phyloP scores from a whole-genome alignment of 2,329 filamentous ascomycete species.

The Amesomyces nigricolor region DNA sequence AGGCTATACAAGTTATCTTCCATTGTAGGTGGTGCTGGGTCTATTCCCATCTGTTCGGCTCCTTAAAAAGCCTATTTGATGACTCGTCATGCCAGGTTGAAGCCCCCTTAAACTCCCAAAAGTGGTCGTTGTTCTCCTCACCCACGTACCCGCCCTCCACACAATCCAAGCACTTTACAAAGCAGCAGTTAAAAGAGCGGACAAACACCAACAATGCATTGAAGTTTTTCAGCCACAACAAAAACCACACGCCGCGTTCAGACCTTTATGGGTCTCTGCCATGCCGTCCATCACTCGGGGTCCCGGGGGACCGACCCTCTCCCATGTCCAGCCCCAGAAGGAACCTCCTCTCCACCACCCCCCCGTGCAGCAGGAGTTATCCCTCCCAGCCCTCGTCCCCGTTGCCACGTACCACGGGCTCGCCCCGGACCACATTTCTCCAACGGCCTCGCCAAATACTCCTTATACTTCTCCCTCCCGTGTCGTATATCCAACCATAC shows the following conservation, averaged over 20 bases:
- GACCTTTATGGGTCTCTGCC: too few relatives aligned
- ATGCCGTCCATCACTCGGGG: too few relatives aligned
- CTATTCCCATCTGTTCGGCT: background rate
- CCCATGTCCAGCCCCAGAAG: background rate
- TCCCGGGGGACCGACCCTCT: too few relatives aligned
- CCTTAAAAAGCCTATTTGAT: slow-evolving; percentile 2
- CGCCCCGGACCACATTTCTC: background rate
- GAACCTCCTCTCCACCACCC: background rate
- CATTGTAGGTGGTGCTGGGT: slow-evolving; percentile 3
- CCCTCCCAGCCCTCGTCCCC: background rate
- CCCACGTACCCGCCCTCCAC: slow-evolving; percentile 7
- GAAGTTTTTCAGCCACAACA: too few relatives aligned
- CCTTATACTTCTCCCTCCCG: too few relatives aligned
- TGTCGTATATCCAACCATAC: too few relatives aligned
- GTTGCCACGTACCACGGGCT: background rate
- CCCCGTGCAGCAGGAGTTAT: background rate
- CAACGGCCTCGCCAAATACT: too few relatives aligned
- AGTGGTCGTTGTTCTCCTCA: background rate
- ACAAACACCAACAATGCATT: too few relatives aligned
- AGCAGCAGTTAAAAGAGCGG: slow-evolving; percentile 2
- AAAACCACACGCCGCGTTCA: too few relatives aligned
- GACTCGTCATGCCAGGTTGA: slow-evolving; percentile 6
- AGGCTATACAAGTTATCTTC: slow-evolving; percentile 12
- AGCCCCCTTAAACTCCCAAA: background rate
- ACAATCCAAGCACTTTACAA: slow-evolving; percentile 9